Evolutionary conservation across 1,284 basidiomycete genomes (phyloP).

Genomic region (Marasmius oreades): DNA sequence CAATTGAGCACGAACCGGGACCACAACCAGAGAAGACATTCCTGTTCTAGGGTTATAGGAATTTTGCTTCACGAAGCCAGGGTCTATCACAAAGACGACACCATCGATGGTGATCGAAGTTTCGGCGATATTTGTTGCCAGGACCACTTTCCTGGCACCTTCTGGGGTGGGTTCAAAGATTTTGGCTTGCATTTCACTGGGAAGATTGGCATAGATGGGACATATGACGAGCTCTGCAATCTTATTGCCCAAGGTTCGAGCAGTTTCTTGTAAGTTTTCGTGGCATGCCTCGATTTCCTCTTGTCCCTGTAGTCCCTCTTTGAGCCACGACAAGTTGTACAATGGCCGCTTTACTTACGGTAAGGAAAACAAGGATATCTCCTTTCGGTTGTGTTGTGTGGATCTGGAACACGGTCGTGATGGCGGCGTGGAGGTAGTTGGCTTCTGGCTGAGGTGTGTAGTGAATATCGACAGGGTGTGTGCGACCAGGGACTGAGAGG

Average conservation of each 20-base stretch:
- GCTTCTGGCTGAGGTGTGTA: slow-evolving; percentile 98
- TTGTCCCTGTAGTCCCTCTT: slow-evolving; percentile 65
- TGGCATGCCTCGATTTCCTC: slow-evolving; percentile 98
- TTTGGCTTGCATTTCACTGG: slow-evolving; percentile 98
- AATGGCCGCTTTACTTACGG: slow-evolving; percentile 47
- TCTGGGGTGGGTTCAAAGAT: slow-evolving; percentile 99
- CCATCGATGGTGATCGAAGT: slow-evolving; percentile 98
- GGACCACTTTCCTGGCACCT: slow-evolving; percentile 93
- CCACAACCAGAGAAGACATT: slow-evolving; percentile 93
- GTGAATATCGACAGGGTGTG: slow-evolving; percentile 97
- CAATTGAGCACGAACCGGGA: slow-evolving; percentile 62
- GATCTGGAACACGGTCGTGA: slow-evolving; percentile 98
- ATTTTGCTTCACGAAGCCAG: slow-evolving; percentile 97
- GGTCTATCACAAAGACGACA: slow-evolving; percentile 97
- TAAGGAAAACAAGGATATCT: slow-evolving; percentile 98
- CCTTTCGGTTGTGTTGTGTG: slow-evolving; percentile 98
- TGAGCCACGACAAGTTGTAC: background rate
- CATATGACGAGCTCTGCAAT: slow-evolving; percentile 93
- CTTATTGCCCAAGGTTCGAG: slow-evolving; percentile 93
- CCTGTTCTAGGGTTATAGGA: slow-evolving; percentile 95
- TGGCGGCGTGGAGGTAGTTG: slow-evolving; percentile 97
- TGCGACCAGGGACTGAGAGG: slow-evolving; percentile 84
- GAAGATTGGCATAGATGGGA: slow-evolving; percentile 97
- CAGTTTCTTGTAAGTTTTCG: slow-evolving; percentile 94
- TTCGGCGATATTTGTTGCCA: slow-evolving; percentile 99